phyloP scores from a whole-genome alignment of 176 grass and related monocot genomes.

The Chrysopogon serrulatus region DNA sequence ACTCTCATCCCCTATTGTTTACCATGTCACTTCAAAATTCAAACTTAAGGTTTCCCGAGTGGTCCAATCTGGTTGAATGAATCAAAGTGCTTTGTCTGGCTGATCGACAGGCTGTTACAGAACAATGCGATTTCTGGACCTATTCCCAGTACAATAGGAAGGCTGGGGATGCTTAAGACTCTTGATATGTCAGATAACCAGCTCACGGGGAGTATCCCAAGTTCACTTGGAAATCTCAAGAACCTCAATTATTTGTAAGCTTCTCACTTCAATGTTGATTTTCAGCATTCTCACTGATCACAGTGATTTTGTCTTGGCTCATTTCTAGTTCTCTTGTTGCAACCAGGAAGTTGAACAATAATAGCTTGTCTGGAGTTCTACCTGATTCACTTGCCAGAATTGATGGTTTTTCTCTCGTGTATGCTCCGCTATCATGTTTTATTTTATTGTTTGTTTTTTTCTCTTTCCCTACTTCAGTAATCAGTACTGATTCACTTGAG shows the following conservation, averaged over 20 bases:
- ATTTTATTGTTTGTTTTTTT: neutral
- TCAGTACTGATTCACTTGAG: neutral
- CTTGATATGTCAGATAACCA: constrained; percentile 91
- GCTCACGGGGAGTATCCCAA: constrained; percentile 70
- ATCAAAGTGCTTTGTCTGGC: neutral
- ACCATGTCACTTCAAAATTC: neutral
- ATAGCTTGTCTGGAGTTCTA: constrained; percentile 76
- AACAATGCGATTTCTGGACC: constrained; percentile 82
- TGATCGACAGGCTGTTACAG: constrained; percentile 71
- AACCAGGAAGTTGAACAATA: constrained; percentile 86
- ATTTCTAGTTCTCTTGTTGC: constrained; percentile 8
- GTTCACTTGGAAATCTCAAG: constrained; percentile 70
- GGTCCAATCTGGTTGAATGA: neutral
- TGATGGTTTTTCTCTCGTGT: constrained; percentile 77
- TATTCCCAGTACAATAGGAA: constrained; percentile 69
- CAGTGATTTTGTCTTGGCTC: neutral
- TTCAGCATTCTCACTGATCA: neutral
- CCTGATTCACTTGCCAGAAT: constrained; percentile 81
- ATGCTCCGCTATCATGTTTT: constrained; percentile 23
- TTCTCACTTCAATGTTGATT: neutral
- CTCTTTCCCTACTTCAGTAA: neutral
- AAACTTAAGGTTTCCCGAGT: neutral
- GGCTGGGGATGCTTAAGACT: constrained; percentile 72
- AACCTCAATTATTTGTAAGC: constrained; percentile 85
- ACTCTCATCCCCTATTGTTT: neutral